Evolutionary conservation across 2,329 filamentous ascomycete genomes (phyloP), one percentile per base, ranked within the genome.

Genomic region (Aspergillus eucalypticola): DNA sequence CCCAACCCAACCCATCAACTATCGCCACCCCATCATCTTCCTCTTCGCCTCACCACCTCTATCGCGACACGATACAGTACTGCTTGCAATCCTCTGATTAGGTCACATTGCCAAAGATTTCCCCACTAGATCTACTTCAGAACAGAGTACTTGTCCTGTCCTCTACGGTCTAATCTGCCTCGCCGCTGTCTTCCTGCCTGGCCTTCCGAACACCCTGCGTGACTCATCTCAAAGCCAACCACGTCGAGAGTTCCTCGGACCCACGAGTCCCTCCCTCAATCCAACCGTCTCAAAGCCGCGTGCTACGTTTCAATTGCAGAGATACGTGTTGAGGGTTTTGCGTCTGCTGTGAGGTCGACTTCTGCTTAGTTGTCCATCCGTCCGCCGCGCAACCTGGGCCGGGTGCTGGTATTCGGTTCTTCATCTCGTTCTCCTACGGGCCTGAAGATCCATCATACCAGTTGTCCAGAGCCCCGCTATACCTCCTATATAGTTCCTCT

Each of bases 331-430:
- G 62, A 63, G 61, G 54, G 57, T 46, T 38, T 57, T 38, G 48
- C 29, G 15, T 49, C 57, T 17, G 52, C 54, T 54, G 27, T 39
- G 55, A 58, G 58, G 48, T 59, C 62, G 55, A 65, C 41, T 25
- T 29, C 15, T 60, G 59, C 60, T 60, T 64, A 58, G 63, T 56
- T 66, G 65, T 67, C 59, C 54, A 39, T 51, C 49, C 44, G 50
- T 58, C 52, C 60, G 38, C 48, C 60, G 59, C 61, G 52, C 64
- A 55, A 63, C 54, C 64, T 64, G 61, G 65, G 62, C 63, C 57
- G 66, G 67, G 56, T 64, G 65, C 67, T 69, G 67, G 66, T 68
- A 67, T 64, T 61, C 52, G 63, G 63, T 63, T 67, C 65, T 66
- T 67, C 67, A 53, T 44, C 59, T 65, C 54, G 59, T 58, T 60